Conservation (phyloP, 1,284 basidiomycete genomes). For the Sanghuangporus sanghuang region DNA sequence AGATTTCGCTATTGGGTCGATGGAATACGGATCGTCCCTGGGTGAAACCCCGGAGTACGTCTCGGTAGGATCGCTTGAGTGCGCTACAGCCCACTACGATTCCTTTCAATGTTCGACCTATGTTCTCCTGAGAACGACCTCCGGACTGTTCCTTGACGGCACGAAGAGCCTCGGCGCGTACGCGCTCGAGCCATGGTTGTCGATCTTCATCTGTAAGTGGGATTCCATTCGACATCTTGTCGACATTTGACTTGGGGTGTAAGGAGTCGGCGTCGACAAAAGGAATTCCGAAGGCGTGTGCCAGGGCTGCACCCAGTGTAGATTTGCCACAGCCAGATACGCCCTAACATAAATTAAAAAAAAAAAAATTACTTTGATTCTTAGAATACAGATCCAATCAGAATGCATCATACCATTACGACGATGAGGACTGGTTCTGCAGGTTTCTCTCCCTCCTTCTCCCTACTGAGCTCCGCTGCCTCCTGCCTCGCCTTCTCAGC, state of each 20-base stretch:
- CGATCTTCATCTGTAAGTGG: constrained; percentile 83
- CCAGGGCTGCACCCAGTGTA: constrained; percentile 70
- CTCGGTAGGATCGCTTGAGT: constrained; percentile 77
- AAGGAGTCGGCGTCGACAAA: constrained; percentile 91
- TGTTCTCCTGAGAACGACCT: constrained; percentile 19
- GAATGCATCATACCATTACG: constrained; percentile 38
- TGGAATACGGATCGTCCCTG: constrained; percentile 26
- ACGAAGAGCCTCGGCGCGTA: constrained; percentile 62
- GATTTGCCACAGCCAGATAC: constrained; percentile 87
- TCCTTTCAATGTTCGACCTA: constrained; percentile 30
- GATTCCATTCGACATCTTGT: constrained; percentile 82
- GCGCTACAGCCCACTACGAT: constrained; percentile 87
- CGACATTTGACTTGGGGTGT: constrained; percentile 78
- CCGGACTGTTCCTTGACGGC: constrained; percentile 38
- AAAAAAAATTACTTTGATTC: not conserved
- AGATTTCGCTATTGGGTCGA: constrained; percentile 17
- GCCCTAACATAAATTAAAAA: constrained; percentile 44
- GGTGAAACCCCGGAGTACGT: constrained; percentile 64
- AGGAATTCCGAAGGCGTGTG: constrained; percentile 55
- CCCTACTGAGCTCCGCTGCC: not conserved
- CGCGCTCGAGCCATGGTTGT: constrained; percentile 77
- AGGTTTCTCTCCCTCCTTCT: not conserved
- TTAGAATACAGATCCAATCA: not conserved
- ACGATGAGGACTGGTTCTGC: constrained; percentile 34
- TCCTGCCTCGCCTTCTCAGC: constrained; percentile 2